Base-by-base conservation (phyloP, 345 rosid genomes). In the Boechera stricta region DNA sequence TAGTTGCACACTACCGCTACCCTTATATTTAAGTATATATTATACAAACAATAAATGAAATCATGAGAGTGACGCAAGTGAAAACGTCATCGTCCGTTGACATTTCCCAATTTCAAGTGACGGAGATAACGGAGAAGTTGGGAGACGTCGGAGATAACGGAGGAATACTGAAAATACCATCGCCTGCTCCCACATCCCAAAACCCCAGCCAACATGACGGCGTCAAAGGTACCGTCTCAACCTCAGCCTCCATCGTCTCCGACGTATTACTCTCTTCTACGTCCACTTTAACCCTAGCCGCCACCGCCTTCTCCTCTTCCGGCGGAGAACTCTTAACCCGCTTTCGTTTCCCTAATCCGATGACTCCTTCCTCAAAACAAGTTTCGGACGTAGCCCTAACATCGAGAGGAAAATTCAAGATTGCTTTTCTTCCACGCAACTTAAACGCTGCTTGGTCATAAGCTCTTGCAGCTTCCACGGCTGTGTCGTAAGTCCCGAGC, bases 131-230 rank as follows among this genome's bases (percentile, higher is more conserved):
- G 74, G 82, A 66, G 69, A 72, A 72, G 62, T 81, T 84, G 0
- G 98, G 98, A 48, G 97, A 90, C 73, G 86, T 81, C 71, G 98
- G 97, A 69, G 98, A 91, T 49, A 94, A 75, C 77, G 88, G 95
- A 3, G 98, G 97, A 52, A 94, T 80, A 33, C 83, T 89, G 70
- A 92, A 92, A 38, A 94, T 88, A 1, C 94, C 89, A 64, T 90
- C 85, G 5, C 91, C 87, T 56, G 80, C 85, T 47, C 85, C 94
- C 4, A 77, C 45, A 42, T 94, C 97, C 97, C 97, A 94, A 74
- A 90, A 80, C 18, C 90, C 91, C 78, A 67, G 86, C 98, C 98
- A 94, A 77, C 85, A 85, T 24, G 98, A 94, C 85, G 97, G 97
- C 82, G 98, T 94, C 58, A 90, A 85, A 21, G 94, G 91, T n/a